Percentiles rank a stretch among this genome's conserved stretches.
Conservation (phyloP, 2,329 filamentous ascomycete species). For the Chaetomiaceae sp. region DNA sequence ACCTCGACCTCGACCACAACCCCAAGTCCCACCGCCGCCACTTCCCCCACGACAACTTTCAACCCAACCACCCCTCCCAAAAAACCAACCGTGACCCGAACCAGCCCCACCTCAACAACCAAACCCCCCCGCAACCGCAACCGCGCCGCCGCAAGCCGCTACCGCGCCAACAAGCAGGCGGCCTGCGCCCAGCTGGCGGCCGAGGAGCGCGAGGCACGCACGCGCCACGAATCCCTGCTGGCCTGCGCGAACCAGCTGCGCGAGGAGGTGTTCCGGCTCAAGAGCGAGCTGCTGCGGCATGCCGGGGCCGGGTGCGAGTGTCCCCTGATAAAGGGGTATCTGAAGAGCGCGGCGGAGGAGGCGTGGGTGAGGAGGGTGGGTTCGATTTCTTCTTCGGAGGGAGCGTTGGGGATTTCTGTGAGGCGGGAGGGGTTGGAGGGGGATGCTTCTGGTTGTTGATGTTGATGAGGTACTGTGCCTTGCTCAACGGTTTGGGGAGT, state of each 20-base stretch:
- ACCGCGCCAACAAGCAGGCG: slow-evolving; percentile 31
- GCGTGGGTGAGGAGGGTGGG: background rate
- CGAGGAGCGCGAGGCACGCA: slow-evolving; percentile 19
- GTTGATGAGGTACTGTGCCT: no score
- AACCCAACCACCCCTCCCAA: background rate
- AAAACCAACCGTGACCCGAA: background rate
- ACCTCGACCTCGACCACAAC: no score
- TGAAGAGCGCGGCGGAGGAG: slow-evolving; percentile 22
- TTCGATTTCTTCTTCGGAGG: no score
- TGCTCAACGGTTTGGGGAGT: no score
- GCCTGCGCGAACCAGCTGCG: slow-evolving; percentile 22
- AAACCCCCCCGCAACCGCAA: slow-evolving; percentile 21
- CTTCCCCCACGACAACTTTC: background rate
- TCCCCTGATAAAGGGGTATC: slow-evolving; percentile 28
- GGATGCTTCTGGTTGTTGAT: no score
- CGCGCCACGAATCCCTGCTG: slow-evolving; percentile 21
- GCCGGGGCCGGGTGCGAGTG: slow-evolving; percentile 27
- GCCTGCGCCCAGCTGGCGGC: slow-evolving; percentile 27
- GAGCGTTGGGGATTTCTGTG: no score
- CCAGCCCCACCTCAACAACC: background rate
- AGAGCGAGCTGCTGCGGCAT: slow-evolving; percentile 30
- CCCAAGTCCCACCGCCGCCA: background rate
- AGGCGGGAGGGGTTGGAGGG: no score
- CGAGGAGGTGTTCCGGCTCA: slow-evolving; percentile 32
- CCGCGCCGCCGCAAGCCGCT: slow-evolving; percentile 30